Conservation (phyloP, 2,329 filamentous ascomycete species). For the Pyricularia sp. region DNA sequence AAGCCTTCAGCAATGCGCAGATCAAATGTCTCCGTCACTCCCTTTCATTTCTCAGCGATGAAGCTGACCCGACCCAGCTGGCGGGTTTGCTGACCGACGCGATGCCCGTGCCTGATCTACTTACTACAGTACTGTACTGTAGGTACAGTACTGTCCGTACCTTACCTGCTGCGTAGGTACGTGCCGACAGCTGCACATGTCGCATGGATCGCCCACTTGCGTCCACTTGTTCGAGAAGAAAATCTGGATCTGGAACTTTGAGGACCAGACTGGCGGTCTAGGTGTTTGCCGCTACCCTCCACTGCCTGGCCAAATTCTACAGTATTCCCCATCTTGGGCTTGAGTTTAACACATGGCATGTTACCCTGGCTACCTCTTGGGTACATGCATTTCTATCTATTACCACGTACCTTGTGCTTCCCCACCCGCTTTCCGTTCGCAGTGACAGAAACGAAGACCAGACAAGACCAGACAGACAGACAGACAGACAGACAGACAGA, state of each 20-base stretch:
- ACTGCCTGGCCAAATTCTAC: background rate
- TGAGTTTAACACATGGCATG: background rate
- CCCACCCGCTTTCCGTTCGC: background rate
- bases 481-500: background rate
- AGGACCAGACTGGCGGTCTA: background rate
- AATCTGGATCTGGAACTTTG: background rate
- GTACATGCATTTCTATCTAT: background rate
- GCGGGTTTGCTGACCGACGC: background rate
- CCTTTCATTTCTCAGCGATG: background rate
- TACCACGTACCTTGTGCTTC: background rate
- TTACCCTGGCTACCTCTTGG: background rate
- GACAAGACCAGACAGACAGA: background rate
- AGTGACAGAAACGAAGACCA: background rate
- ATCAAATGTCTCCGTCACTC: background rate
- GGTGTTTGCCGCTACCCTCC: background rate
- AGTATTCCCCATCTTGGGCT: background rate
- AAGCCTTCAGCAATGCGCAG: background rate
- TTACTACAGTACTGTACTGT: background rate
- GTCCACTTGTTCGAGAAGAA: constrained; percentile 1
- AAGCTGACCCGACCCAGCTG: background rate
- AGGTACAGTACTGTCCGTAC: background rate
- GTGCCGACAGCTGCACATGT: background rate
- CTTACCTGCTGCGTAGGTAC: background rate
- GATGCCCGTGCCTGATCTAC: background rate
- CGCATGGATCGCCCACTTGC: background rate